A percentile compares a stretch with the other conserved stretches of the same genome.
Conservation (phyloP, 768 basidiomycete species). For the Crassisporium funariophilum region DNA sequence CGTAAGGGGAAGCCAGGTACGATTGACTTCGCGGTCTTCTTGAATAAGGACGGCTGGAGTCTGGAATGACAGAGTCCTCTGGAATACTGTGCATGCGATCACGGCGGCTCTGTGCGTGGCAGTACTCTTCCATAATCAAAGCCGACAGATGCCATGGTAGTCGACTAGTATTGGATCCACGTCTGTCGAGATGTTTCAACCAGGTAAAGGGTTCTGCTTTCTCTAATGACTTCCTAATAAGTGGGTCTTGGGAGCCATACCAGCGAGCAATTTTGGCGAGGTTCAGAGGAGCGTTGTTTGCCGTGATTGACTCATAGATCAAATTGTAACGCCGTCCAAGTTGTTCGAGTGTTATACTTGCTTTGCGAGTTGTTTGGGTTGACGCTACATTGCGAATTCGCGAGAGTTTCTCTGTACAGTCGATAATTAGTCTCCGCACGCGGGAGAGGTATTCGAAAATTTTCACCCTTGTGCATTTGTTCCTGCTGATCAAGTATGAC, state of each 20-base stretch:
- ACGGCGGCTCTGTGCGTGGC: slow-evolving; percentile 39
- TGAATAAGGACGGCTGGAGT: slow-evolving; percentile 17
- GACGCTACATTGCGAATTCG: slow-evolving; percentile 52
- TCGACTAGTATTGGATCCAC: slow-evolving; percentile 32
- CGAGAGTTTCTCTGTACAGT: slow-evolving; percentile 53
- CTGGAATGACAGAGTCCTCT: slow-evolving; percentile 34
- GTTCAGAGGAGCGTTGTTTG: slow-evolving; percentile 37
- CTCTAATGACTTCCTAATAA: slow-evolving; percentile 56
- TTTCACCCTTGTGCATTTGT: slow-evolving; percentile 54
- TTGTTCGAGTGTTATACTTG: slow-evolving; percentile 64
- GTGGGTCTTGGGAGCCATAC: slow-evolving; percentile 53
- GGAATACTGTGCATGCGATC: slow-evolving; percentile 47
- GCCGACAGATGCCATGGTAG: slow-evolving; percentile 69
- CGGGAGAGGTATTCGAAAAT: neutral
- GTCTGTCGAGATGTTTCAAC: slow-evolving; percentile 67
- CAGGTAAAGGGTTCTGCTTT: slow-evolving; percentile 72
- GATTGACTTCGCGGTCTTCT: slow-evolving; percentile 23
- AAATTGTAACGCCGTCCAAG: slow-evolving; percentile 64
- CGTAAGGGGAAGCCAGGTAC: slow-evolving; percentile 20
- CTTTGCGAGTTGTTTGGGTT: slow-evolving; percentile 62
- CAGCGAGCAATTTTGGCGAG: slow-evolving; percentile 58
- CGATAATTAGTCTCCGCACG: slow-evolving; percentile 1
- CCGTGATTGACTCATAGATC: slow-evolving; percentile 42
- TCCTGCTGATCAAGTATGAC: slow-evolving; percentile 62
- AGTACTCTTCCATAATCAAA: slow-evolving; percentile 67